Base-by-base conservation (phyloP, 495 filamentous ascomycete species). In the Aspergillus wentii region DNA sequence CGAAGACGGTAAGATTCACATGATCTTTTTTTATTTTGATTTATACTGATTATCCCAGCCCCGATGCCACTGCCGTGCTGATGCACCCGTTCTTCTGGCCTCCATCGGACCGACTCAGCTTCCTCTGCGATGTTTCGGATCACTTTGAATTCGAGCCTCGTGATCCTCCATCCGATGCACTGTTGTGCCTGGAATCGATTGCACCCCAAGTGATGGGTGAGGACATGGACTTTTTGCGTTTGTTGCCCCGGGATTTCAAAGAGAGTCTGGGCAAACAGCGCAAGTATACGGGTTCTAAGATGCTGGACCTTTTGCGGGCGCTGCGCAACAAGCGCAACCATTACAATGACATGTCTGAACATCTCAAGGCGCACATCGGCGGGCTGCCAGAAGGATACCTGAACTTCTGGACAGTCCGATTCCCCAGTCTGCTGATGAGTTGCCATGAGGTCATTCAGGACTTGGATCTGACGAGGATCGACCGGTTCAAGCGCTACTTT, bases 51-150 rank as follows among this genome's bases (percentile, higher is more conserved):
- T 20, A 16, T 21, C 28, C 4, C 40, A 75, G 71, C 38, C 80
- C 94, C 35, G 69, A 88, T 40, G 79, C 92, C 17, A 68, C 64
- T 34, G 66, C 85, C 33, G 85, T 97, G 43, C 76, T 95, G 64
- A 77, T 83, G 18, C 92, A 98, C 53, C 92, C 92, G 0, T 97
- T 96, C 71, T 98, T 98, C 75, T 98, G 92, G 92, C 63, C 76
- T 2, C 57, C 83, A 1, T 88, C 91, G 49, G 90, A 94, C 48
- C 80, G 88, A 11, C 80, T 97, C 17, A 77, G 75, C 19, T 98
- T 97, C 64, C 77, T 98, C 13, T 91, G 88, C 51, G 87, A 95
- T 39, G 85, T 92, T 18, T 94, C 87, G 0, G 92, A 98, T 51
- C 87, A 92, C 52, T 96, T 95, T 50, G 92, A 98, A 54, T 83